Base-by-base conservation (phyloP, 495 filamentous ascomycete species). In the Hapsidospora chrysogenum region DNA sequence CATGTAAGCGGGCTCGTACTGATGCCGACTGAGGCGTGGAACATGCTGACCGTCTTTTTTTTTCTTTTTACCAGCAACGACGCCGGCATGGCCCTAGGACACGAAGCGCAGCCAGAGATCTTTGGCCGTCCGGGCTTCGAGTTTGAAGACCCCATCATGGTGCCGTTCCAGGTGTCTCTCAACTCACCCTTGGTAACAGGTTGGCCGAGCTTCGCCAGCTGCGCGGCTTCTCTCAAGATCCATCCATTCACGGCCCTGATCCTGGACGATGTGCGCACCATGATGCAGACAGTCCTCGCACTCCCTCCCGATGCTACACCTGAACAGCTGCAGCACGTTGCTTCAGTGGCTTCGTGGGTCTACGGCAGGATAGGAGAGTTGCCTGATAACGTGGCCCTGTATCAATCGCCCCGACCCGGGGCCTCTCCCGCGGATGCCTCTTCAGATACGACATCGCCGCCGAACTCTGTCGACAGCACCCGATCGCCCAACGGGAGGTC, bases 251-350 rank as follows among this genome's bases (percentile, higher is more conserved):
- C 47, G 2, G 52, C 56, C 15, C 50, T 48, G 9, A 56, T 59
- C 27, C 52, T 59, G 14, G 56, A 59, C 41, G 56, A 59, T 35
- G 52, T 59, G 42, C 48, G 56, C 14, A 52, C 52, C 30, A 42
- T 57, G 17, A 41, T 56, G 23, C 21, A 32, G 13, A 37, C 49
- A 0, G 54, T 57, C 8, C 46, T 50, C 9, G 33, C 42, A 11
- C 49, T 57, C 4, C 54, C 54, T 1, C 37, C 39, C 2, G 26
- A 38, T 0, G 38, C 56, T 6, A 47, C 52, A 2, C 26, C 42
- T 0, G 49, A 51, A 29, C 49, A 56, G 34, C 35, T 54, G 3
- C 50, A 47, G 15, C 53, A 57, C 33, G 45, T 57, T 2, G 38
- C 47, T 14, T 43, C 47, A 1, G 52, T 48, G 3, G 46, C 52